Percentiles rank a stretch among this genome's conserved stretches.
Conservation (phyloP, 805 yeast genomes). For the Vanderwaltozyma verrucispora region DNA sequence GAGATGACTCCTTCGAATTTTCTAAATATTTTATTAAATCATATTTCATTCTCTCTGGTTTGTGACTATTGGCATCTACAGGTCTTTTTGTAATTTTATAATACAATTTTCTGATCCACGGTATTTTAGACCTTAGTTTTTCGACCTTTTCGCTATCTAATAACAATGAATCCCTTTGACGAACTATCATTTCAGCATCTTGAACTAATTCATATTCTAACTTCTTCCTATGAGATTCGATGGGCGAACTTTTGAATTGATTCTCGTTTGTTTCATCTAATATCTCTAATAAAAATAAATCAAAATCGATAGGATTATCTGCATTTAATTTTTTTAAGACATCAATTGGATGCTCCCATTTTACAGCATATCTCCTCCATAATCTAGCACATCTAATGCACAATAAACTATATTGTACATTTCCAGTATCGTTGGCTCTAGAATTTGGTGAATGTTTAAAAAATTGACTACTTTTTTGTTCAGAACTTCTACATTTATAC, state of each 20-base stretch:
- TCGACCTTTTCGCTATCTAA: background rate
- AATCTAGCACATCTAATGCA: slow-evolving; percentile 81
- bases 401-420: slow-evolving; percentile 31
- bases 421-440: background rate
- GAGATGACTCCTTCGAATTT: background rate
- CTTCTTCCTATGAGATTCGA: slow-evolving; percentile 30
- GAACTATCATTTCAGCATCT: slow-evolving; percentile 48
- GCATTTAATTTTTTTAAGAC: slow-evolving; percentile 39
- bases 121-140: background rate
- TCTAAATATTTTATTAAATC: slow-evolving; percentile 1
- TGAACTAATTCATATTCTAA: slow-evolving; percentile 56
- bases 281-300: slow-evolving; percentile 9
- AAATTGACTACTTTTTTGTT: background rate
- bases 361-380: slow-evolving; percentile 84
- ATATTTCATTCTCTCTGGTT: background rate
- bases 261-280: slow-evolving; percentile 15
- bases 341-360: slow-evolving; percentile 74
- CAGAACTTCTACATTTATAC: slow-evolving; percentile 17
- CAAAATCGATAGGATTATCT: slow-evolving; percentile 8
- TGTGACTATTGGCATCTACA: background rate
- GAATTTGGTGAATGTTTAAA: background rate
- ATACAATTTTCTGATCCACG: background rate
- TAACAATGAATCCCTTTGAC: slow-evolving; percentile 32
- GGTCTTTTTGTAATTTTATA: background rate
- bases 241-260: slow-evolving; percentile 10